phyloP scores from a whole-genome alignment of 2,329 filamentous ascomycete genomes.

The Huntiella abstrusa region DNA sequence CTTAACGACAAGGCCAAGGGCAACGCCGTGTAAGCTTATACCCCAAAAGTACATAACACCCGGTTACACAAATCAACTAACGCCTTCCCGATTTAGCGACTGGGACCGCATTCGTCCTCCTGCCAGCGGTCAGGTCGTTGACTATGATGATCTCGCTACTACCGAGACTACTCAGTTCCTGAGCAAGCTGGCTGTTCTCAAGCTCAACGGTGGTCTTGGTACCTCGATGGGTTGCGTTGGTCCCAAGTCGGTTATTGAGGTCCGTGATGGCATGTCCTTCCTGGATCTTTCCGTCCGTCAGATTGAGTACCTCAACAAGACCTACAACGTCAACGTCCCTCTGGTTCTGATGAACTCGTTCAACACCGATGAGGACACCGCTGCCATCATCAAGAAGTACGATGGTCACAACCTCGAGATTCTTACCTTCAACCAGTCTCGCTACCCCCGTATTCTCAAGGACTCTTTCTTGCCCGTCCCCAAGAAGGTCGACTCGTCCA shows the following conservation, averaged over 20 bases:
- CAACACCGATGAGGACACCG: slow-evolving; percentile 97
- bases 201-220: slow-evolving; percentile 97
- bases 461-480: slow-evolving; percentile 92
- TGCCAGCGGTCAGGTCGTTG: slow-evolving; percentile 80
- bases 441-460: slow-evolving; percentile 95
- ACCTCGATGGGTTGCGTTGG: slow-evolving; percentile 99
- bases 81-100: slow-evolving; percentile 36
- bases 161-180: slow-evolving; percentile 84
- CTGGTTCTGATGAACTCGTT: slow-evolving; percentile 99
- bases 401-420: slow-evolving; percentile 99
- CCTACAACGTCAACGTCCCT: slow-evolving; percentile 89
- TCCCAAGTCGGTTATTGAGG: slow-evolving; percentile 98
- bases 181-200: slow-evolving; percentile 92
- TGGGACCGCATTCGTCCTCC: slow-evolving; percentile 96
- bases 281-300: slow-evolving; percentile 94
- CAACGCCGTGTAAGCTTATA: slow-evolving; percentile 50
- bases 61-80: neutral
- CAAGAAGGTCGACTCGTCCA: slow-evolving; percentile 69
- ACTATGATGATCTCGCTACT: slow-evolving; percentile 81
- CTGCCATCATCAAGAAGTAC: slow-evolving; percentile 99
- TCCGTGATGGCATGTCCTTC: slow-evolving; percentile 99
- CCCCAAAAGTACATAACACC: neutral
- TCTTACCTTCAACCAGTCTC: slow-evolving; percentile 98
- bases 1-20: slow-evolving; percentile 98
- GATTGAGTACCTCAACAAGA: slow-evolving; percentile 98